A percentile compares a stretch with the other conserved stretches of the same genome.
Conservation (phyloP, 352 stramenopile genomes). For the Pythium rishiriense region DNA sequence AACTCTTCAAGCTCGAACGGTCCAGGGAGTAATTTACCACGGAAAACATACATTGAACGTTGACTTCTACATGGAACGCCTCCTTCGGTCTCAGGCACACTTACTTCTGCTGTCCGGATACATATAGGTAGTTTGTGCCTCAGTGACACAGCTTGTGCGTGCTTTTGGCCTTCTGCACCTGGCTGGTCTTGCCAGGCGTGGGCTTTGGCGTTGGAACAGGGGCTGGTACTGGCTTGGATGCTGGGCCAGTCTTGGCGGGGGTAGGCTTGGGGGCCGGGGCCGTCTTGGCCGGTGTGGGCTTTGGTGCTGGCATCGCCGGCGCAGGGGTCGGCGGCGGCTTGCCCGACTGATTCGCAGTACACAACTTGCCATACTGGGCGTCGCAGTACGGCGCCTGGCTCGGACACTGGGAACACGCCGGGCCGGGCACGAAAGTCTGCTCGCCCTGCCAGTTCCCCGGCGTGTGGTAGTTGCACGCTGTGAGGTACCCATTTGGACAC, state of each 20-base stretch:
- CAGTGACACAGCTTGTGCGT: background rate
- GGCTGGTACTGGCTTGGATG: conserved; percentile 6
- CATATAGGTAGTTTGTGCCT: too few relatives aligned
- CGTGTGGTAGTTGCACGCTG: conserved; percentile 42
- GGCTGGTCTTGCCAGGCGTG: too few relatives aligned
- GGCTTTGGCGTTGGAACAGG: background rate
- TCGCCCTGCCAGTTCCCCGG: conserved; percentile 41
- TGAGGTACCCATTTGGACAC: conserved; percentile 37
- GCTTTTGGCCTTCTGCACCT: too few relatives aligned
- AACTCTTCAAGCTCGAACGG: too few relatives aligned
- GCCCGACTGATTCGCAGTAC: conserved; percentile 21
- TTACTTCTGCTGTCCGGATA: background rate
- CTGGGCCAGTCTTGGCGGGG: conserved; percentile 8
- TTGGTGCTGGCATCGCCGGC: conserved; percentile 17
- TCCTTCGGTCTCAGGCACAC: background rate
- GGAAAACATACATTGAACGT: too few relatives aligned
- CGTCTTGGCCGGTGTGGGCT: conserved; percentile 11
- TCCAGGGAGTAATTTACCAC: background rate
- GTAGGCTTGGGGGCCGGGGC: conserved; percentile 9
- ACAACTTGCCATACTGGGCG: conserved; percentile 31
- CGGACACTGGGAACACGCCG: conserved; percentile 37
- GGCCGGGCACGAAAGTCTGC: conserved; percentile 32
- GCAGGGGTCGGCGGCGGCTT: background rate
- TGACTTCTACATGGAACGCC: too few relatives aligned
- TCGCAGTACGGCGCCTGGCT: conserved; percentile 35